A percentile compares a stretch with the other conserved stretches of the same genome.
phyloP scores from a whole-genome alignment of 1,284 basidiomycete genomes.

The Ceratobasidium papillatum region DNA sequence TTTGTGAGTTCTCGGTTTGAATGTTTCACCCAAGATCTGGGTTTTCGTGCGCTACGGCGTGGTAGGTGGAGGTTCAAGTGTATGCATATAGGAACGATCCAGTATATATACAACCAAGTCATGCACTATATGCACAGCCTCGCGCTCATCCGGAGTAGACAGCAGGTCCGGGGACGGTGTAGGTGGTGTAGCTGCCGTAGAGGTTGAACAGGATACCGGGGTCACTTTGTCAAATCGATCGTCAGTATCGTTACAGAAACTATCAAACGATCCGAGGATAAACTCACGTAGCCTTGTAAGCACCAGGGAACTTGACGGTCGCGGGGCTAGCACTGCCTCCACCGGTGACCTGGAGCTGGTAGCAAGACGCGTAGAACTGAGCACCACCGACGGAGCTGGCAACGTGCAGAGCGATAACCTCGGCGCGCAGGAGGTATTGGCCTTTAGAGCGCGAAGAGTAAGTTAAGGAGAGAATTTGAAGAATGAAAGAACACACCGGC shows the following conservation, averaged over 20 bases:
- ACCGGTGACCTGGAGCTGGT: conserved; percentile 47
- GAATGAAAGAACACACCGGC: conserved; percentile 50
- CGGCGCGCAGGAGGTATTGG: conserved; percentile 62
- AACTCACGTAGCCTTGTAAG: conserved; percentile 48
- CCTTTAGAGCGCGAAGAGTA: conserved; percentile 48
- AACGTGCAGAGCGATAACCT: conserved; percentile 61
- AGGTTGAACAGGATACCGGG: conserved; percentile 45
- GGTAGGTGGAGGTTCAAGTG: background rate
- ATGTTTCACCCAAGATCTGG: background rate
- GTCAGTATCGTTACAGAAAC: background rate
- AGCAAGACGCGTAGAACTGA: conserved; percentile 50
- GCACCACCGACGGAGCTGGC: conserved; percentile 61
- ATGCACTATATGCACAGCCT: background rate
- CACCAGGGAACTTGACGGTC: conserved; percentile 62
- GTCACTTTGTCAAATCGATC: conserved; percentile 17
- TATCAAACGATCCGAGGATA: background rate
- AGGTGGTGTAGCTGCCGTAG: conserved; percentile 49
- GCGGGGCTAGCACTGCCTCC: conserved; percentile 52
- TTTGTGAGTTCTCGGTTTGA: too few relatives aligned
- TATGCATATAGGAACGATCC: background rate
- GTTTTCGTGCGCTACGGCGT: background rate
- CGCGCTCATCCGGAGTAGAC: conserved; percentile 37
- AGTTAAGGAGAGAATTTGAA: background rate
- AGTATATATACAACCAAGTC: background rate
- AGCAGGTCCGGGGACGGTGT: conserved; percentile 56